Evolutionary conservation across 495 filamentous ascomycete species (phyloP), one percentile per base, ranked within the genome.

Genomic region (Trypethelium eluteriae): DNA sequence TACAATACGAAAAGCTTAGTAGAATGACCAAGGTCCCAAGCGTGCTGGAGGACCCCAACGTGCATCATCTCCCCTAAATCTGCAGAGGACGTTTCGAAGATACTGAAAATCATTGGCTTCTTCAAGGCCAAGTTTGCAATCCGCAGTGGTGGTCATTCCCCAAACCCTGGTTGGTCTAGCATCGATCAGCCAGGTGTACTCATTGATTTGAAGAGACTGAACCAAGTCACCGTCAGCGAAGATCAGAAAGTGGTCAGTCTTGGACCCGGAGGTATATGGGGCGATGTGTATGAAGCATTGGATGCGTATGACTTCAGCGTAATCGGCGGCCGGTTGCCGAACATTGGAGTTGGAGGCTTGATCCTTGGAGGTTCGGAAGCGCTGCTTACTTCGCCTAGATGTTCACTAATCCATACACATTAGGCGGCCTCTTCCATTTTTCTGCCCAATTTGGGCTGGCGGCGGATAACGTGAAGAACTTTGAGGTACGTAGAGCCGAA

Each of bases 121-220:
- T 39, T 41, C 62, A 57, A 39, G 35, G 4, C 49, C 34, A 50
- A 66, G 3, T 66, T 66, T 44, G 32, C 53, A 2, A 49, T 66
- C n/a, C 65, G 65, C 3, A 61, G 65, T 32, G 50, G 65, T 39
- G 65, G 65, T n/a, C 62, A 49, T 47, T 47, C 16, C 10, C 16
- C 62, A 25, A 36, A 50, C 36, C 32, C 39, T 12, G 39, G 47
- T 16, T 49, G 34, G 7, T 47, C 10, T 3, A 36, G 39, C 34
- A 64, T 46, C 14, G 53, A 62, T 32, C 62, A 39, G 7, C 53
- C 65, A 61, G 69, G 69, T 49, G 41, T 70, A 6, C 38, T 59
- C 16, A 80, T 86, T 68, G 83, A 85, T 61, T 77, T 85, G 11
- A 70, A 71, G 61, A 72, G 66, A 0, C 68, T 86, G 9, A 77